These are phyloP conservation scores for Cinnamomum micranthum DNA, from an alignment of 164 flowering plant genomes.

Conservation along the genomic window DNA sequence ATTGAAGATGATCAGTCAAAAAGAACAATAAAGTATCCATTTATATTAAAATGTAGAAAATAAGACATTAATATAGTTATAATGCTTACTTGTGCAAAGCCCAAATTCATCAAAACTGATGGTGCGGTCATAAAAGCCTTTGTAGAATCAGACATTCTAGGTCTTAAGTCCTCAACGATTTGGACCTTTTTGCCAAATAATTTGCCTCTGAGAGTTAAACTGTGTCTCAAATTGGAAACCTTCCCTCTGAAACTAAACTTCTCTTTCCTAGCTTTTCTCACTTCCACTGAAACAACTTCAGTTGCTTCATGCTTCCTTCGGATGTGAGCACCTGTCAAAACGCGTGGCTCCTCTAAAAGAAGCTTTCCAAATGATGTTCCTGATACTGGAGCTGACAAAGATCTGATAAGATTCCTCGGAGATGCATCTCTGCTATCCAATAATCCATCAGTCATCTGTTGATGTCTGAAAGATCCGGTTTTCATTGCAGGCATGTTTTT, in stretches of 20 bases:
- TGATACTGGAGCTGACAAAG: constrained; percentile 90
- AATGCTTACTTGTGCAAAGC: constrained; percentile 53
- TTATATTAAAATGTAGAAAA: background rate
- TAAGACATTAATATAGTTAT: background rate
- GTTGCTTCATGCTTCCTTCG: constrained; percentile 78
- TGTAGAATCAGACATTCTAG: constrained; percentile 21
- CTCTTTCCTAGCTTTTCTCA: constrained; percentile 54
- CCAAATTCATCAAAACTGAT: constrained; percentile 39
- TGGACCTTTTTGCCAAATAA: constrained; percentile 70
- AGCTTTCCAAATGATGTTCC: constrained; percentile 94
- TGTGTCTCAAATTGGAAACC: constrained; percentile 62
- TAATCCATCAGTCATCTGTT: constrained; percentile 27
- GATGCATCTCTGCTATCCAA: constrained; percentile 40
- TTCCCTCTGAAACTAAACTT: constrained; percentile 66
- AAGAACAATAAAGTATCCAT: background rate
- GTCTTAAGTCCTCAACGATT: constrained; percentile 33
- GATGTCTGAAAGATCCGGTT: constrained; percentile 65
- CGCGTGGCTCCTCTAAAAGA: constrained; percentile 80
- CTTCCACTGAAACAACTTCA: constrained; percentile 37
- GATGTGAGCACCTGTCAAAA: constrained; percentile 77
- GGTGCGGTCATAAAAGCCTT: constrained; percentile 55
- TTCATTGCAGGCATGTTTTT: constrained; percentile 40
- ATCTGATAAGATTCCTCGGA: constrained; percentile 78
- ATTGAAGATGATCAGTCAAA: background rate
- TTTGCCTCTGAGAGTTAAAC: constrained; percentile 53